Evolutionary conservation across 2,329 filamentous ascomycete genomes (phyloP), one percentile per base, ranked within the genome.

Genomic region (Chaetothyriales sp.): DNA sequence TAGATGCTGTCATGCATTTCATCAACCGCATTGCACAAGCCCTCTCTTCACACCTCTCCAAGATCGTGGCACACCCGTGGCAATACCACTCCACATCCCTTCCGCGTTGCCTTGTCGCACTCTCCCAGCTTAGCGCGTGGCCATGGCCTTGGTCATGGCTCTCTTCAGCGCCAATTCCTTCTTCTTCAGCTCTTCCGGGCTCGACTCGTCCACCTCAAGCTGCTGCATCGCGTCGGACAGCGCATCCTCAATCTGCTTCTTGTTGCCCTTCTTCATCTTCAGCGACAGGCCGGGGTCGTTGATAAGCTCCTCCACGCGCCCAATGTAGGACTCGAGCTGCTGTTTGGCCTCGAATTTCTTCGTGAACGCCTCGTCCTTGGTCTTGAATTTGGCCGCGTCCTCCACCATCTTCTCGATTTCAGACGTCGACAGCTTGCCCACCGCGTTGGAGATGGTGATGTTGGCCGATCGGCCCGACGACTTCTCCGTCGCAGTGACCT

Each of bases 361-460:
- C 83, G 85, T 94, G 82, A 97, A 98, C 58, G 89, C 90, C 74
- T 97, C 90, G 64, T 98, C 92, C 73, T 81, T 89, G 74, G 76
- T 80, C 87, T 98, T 98, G 86, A 95, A 98, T 76, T 94, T 94
- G 77, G 90, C 89, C 66, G 92, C 92, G 64, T 98, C 83, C 70
- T 76, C 85, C 71, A 98, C 88, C 90, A 97, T 97, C 77, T 82
- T 89, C 79, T 98, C 92, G 61, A 98, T 98, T 77, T 98, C 92
- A 58, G 75, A 74, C 50, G 84, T 86, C 58, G 89, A 95, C 62
- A 98, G 87, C 80, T 98, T 98, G 72, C 92, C 92, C 66, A 98
- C 90, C 55, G 92, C 95, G 83, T 98, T 98, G 74, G 87, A 88
- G 75, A 98, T 98, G 70, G 92, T 98, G 73, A 98, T 98, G 83